phyloP scores from a whole-genome alignment of 805 yeast genomes.

The Starmerella riodocensis region DNA sequence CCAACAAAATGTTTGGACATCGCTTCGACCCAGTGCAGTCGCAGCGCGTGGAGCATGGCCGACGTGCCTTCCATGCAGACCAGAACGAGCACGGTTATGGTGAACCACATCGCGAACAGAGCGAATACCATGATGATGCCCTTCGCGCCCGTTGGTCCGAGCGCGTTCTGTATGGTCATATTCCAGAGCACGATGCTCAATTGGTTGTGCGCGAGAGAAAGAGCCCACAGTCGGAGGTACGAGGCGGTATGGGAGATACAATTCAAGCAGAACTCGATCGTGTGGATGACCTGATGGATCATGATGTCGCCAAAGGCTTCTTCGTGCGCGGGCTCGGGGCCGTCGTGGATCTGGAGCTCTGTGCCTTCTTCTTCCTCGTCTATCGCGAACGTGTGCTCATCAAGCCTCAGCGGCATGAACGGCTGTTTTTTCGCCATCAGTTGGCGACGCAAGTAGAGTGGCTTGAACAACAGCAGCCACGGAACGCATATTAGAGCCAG shows the following conservation, averaged over 20 bases:
- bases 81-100: constrained; percentile 75
- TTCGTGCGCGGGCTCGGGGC: constrained; percentile 36
- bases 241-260: constrained; percentile 98
- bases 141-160: constrained; percentile 47
- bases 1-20: constrained; percentile 98
- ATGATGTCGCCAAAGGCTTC: constrained; percentile 69
- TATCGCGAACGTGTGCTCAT: constrained; percentile 23
- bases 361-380: constrained; percentile 26
- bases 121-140: constrained; percentile 63
- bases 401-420: constrained; percentile 28
- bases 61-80: constrained; percentile 98
- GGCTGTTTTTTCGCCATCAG: constrained; percentile 37
- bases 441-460: constrained; percentile 51
- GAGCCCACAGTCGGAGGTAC: constrained; percentile 89
- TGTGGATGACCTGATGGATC: constrained; percentile 95
- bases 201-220: constrained; percentile 93
- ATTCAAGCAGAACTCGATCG: constrained; percentile 91
- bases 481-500: constrained; percentile 85
- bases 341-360: constrained; percentile 25
- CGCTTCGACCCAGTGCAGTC: constrained; percentile 98
- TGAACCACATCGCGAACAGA: constrained; percentile 91
- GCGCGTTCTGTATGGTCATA: constrained; percentile 82
- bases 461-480: constrained; percentile 77
- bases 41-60: constrained; percentile 93
- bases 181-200: constrained; percentile 86